Base-by-base conservation (phyloP, 169 alveolate genomes). In the Hepatocystis sp. region DNA sequence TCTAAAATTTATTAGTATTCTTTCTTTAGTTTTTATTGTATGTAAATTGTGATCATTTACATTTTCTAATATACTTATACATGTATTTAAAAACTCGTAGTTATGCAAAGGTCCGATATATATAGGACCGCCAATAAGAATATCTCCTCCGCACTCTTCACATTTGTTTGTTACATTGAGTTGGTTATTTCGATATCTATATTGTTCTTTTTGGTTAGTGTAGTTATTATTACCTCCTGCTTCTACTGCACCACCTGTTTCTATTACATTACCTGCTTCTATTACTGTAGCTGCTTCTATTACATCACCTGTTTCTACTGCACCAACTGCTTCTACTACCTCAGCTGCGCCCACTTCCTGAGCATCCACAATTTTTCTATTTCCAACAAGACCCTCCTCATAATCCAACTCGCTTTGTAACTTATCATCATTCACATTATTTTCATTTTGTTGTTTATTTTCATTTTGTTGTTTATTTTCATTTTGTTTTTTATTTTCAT, bases 41-140 rank as follows among this genome's bases (percentile, higher is more conserved):
- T 61, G 51, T 51, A 81, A 81, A 63, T 63, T 51, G 28, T 81
- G 34, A 8, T 81, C 51, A 21, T 81, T 40, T 19, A 63, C 15
- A 46, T 81, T 60, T 51, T 81, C 89, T 52, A 34, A 30, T 39
- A 60, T 39, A 21, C 84, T 32, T 64, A 51, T 55, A 84, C 91
- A 84, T 64, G 85, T 40, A 28, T 49, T 23, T 3, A 94, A 92
- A 66, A 94, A 93, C 2, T 90, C 92, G 44, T 36, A 51, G 39
- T 93, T 91, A 84, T 94, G 97, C 7, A 94, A 36, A 39, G 67
- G 63, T 0, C 96, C 97, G 11, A 90, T 90, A 56, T 94, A 94
- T 10, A 94, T 66, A 15, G 97, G 97, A 2, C 97, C 97, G 11
- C 95, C 95, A 19, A 94, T 67, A 49, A 91, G 68, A 17, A 94